Percentiles rank a stretch among this genome's conserved stretches.
Conservation (phyloP, 768 basidiomycete species). For the Hemileccinum rubropunctum region DNA sequence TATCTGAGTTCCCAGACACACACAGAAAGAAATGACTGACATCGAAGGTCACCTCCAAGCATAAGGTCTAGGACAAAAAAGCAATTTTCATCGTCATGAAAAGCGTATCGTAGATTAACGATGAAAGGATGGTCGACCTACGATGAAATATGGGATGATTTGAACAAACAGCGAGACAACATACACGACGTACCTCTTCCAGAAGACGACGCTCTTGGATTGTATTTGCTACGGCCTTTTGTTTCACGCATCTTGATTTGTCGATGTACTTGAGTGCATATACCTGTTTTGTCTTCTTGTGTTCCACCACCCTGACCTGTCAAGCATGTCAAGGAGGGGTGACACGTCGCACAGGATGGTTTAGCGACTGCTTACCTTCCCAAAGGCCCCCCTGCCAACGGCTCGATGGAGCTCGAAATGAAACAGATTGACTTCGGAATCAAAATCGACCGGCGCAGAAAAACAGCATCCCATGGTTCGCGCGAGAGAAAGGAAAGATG, state of each 20-base stretch:
- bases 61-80: slow-evolving; percentile 98
- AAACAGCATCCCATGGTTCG: slow-evolving; percentile 57
- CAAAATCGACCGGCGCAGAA: slow-evolving; percentile 82
- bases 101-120: slow-evolving; percentile 90
- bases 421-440: slow-evolving; percentile 82
- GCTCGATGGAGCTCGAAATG: slow-evolving; percentile 96
- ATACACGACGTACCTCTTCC: slow-evolving; percentile 68
- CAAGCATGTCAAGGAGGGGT: background rate
- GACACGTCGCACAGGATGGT: slow-evolving; percentile 2
- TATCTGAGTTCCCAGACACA: background rate
- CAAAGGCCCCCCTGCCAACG: slow-evolving; percentile 97
- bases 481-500: slow-evolving; percentile 33
- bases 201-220: slow-evolving; percentile 91
- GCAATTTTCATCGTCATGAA: slow-evolving; percentile 96
- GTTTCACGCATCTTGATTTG: slow-evolving; percentile 86
- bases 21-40: slow-evolving; percentile 44
- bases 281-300: slow-evolving; percentile 87
- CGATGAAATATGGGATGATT: background rate
- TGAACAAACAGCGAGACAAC: background rate
- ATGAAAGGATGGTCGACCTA: slow-evolving; percentile 89
- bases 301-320: slow-evolving; percentile 95
- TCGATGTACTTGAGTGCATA: slow-evolving; percentile 99
- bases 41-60: slow-evolving; percentile 92
- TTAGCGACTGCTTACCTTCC: slow-evolving; percentile 62
- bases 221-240: slow-evolving; percentile 88